phyloP scores from a whole-genome alignment of 768 basidiomycete genomes.

The Boletus vinaceobasis region DNA sequence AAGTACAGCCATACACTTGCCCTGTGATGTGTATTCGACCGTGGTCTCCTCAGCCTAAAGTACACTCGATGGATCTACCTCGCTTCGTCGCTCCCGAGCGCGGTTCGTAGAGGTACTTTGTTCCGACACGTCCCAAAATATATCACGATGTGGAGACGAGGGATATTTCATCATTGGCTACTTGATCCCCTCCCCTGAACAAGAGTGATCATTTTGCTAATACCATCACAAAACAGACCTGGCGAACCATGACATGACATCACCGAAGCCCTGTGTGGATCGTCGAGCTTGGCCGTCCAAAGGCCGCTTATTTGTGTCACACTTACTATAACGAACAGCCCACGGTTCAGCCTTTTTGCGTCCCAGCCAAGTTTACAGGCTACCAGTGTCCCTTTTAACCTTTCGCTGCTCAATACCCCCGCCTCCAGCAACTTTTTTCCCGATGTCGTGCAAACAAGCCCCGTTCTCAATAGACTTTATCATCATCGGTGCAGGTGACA shows the following conservation, averaged over 20 bases:
- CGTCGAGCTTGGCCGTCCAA: conserved; percentile 15
- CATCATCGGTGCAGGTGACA: conserved; percentile 29
- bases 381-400: neutral
- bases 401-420: neutral
- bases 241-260: neutral
- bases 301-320: conserved; percentile 8
- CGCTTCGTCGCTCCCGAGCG: neutral
- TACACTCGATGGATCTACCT: neutral
- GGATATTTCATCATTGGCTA: neutral
- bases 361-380: neutral
- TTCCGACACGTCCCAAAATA: neutral
- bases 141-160: neutral
- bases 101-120: neutral
- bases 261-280: conserved; percentile 7
- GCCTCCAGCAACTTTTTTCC: neutral
- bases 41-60: too few relatives aligned
- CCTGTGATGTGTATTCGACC: too few relatives aligned
- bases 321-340: neutral
- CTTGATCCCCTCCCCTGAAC: neutral
- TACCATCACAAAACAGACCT: conserved; percentile 8
- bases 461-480: conserved; percentile 31
- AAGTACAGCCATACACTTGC: too few relatives aligned
- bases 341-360: neutral
- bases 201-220: neutral
- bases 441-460: conserved; percentile 23